Percentiles rank a stretch among this genome's conserved stretches.
Conservation (phyloP, 176 grass and related monocot species). For the Secale cereale region DNA sequence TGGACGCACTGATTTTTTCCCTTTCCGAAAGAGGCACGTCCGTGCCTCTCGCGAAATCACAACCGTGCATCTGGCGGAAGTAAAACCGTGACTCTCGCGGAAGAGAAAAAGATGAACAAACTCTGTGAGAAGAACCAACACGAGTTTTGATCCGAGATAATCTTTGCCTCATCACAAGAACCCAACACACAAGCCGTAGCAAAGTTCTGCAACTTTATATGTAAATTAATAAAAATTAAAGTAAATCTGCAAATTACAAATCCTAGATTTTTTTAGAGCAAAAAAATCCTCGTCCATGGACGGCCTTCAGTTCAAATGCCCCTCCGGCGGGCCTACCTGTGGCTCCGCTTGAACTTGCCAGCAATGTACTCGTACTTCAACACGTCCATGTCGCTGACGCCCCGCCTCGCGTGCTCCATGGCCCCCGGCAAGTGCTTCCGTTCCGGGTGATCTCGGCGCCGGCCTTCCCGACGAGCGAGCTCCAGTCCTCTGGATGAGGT, state of each 20-base stretch:
- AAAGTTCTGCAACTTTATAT: too few species aligned
- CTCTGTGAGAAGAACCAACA: too few species aligned
- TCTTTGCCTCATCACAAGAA: too few species aligned
- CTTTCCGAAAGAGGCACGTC: too few species aligned
- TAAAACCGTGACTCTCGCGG: too few species aligned
- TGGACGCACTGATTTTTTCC: too few species aligned
- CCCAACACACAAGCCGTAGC: too few species aligned
- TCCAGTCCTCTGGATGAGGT: conserved; percentile 27
- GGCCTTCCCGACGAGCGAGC: not conserved
- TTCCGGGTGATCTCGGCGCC: conserved; percentile 12
- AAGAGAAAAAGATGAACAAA: too few species aligned
- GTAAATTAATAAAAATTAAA: too few species aligned
- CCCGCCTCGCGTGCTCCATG: conserved; percentile 20
- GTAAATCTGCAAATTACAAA: not conserved
- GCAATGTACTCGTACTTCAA: not conserved
- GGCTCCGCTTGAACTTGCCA: not conserved
- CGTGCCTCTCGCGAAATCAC: too few species aligned
- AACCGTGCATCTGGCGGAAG: too few species aligned
- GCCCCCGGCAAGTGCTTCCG: conserved; percentile 21
- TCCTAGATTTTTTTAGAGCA: not conserved
- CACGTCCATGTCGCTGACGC: conserved; percentile 18
- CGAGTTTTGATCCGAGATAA: too few species aligned
- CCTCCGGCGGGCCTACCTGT: not conserved
- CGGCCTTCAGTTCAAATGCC: not conserved
- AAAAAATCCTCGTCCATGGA: not conserved